A percentile compares a stretch with the other conserved stretches of the same genome.
Evolutionary conservation across 805 yeast species (phyloP).

Genomic region (Blastobotrys parvus): DNA sequence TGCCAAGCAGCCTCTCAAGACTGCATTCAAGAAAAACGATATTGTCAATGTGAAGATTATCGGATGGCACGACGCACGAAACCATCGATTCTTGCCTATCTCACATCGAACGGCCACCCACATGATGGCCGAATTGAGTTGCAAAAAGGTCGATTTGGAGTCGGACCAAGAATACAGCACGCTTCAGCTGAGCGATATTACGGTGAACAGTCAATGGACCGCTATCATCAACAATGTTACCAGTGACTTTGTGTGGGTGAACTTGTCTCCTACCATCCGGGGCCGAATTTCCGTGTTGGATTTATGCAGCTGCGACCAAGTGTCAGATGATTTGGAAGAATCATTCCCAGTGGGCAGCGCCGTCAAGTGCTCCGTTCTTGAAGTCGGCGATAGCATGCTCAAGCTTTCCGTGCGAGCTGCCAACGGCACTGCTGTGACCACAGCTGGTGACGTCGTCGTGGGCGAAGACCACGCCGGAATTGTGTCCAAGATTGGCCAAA

Average conservation of each 20-base stretch:
- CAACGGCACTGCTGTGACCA: constrained; percentile 16
- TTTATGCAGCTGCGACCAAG: constrained; percentile 41
- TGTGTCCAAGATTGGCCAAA: constrained; percentile 30
- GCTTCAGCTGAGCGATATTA: constrained; percentile 35
- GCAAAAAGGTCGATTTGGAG: constrained; percentile 37
- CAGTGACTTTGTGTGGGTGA: constrained; percentile 57
- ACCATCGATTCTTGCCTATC: constrained; percentile 58
- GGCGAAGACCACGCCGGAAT: constrained; percentile 14
- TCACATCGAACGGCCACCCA: constrained; percentile 50
- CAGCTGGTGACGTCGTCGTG: constrained; percentile 12
- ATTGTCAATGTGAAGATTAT: constrained; percentile 54
- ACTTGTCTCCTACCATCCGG: constrained; percentile 56
- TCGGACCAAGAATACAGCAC: constrained; percentile 21
- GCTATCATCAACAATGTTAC: constrained; percentile 62
- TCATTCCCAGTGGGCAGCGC: constrained; percentile 68
- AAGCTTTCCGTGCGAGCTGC: constrained; percentile 39
- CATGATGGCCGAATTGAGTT: constrained; percentile 56
- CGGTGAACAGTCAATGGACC: constrained; percentile 41
- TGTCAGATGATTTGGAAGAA: constrained; percentile 41
- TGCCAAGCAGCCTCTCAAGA: constrained; percentile 44
- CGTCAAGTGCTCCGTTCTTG: constrained; percentile 46
- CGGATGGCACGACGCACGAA: constrained; percentile 68
- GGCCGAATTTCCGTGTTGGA: constrained; percentile 64
- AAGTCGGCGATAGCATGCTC: constrained; percentile 38
- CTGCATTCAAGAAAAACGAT: constrained; percentile 50